Base-by-base conservation (phyloP, 495 filamentous ascomycete species). In the Xylaria grammica region DNA sequence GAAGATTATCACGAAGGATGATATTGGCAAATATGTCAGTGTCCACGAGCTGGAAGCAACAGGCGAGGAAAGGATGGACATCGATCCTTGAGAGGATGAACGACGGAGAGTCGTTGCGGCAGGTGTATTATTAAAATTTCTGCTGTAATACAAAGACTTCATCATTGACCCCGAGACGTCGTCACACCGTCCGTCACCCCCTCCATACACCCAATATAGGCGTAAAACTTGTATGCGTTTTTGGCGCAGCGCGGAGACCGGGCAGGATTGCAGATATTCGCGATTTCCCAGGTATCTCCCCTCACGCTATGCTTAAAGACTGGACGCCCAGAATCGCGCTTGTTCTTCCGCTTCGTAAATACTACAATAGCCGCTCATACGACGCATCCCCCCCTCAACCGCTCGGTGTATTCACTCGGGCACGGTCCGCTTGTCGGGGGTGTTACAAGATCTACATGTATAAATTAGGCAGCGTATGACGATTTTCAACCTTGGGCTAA, bases 21-120 rank as follows among this genome's bases (percentile, higher is more conserved):
- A 98, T 69, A 90, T 99, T 72, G 90, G 90, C 74, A 97, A 97
- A 77, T 97, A 92, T 78, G 90, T 98, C 59, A 95, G 91, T 11
- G 89, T 99, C 50, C 89, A 96, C 68, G 95, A 97, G 68, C 74
- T 97, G 62, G 77, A 84, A 61, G 82, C 83, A 66, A 82, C 82
- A 26, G 87, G 87, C 68, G 91, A 86, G 27, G 94, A 97, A 82
- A 90, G 87, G 78, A 99, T 99, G 96, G 96, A 99, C 72, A 87
- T 99, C 38, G 95, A 98, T 79, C 74, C 81, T 67, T 93, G 86
- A 80, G 20, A 29, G 65, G 22, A 44, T 42, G 46, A 20, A 59
- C 46, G 48, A 44, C 51, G 63, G 40, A 67, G 60, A 34, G 15
- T 30, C 42, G 50, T 32, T 11, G 15, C 13, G n/a, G 42, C 50